Conservation (phyloP, 768 basidiomycete genomes). For the Lentinula detonsa region DNA sequence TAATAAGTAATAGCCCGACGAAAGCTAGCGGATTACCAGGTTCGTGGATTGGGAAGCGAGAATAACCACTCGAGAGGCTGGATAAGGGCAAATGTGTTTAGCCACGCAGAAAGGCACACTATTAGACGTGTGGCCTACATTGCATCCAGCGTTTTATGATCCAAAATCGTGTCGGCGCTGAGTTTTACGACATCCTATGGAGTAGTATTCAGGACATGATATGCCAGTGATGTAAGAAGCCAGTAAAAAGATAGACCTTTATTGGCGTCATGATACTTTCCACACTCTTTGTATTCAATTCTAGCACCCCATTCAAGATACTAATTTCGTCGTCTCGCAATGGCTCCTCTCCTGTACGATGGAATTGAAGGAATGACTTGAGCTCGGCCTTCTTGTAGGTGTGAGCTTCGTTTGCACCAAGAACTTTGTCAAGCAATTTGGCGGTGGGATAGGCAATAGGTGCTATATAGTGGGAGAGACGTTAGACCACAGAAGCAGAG, state of each 20-base stretch:
- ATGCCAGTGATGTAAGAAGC: neutral
- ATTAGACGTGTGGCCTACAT: conserved; percentile 36
- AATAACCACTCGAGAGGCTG: conserved; percentile 79
- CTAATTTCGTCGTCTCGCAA: conserved; percentile 78
- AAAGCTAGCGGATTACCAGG: conserved; percentile 65
- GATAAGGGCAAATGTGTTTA: neutral
- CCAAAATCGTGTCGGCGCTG: conserved; percentile 69
- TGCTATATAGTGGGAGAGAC: conserved; percentile 27
- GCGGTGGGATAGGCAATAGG: conserved; percentile 82
- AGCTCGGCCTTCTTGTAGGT: conserved; percentile 83
- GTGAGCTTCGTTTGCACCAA: conserved; percentile 67
- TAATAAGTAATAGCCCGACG: conserved; percentile 76
- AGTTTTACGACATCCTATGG: conserved; percentile 77
- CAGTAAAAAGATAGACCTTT: conserved; percentile 34
- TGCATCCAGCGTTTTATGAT: conserved; percentile 71
- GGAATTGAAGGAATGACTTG: conserved; percentile 75
- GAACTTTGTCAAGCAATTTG: conserved; percentile 72
- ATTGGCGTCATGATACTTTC: conserved; percentile 81
- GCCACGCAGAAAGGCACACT: neutral
- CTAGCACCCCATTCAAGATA: conserved; percentile 75
- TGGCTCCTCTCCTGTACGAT: conserved; percentile 71
- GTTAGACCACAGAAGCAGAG: conserved; percentile 35
- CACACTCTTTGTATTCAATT: conserved; percentile 71
- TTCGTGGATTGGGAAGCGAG: conserved; percentile 85
- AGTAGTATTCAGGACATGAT: neutral